Percentiles rank a stretch among this genome's conserved stretches.
These are phyloP conservation scores for Cryphonectria japonica DNA, from an alignment of 2,329 filamentous ascomycete genomes.

Conservation along the genomic window DNA sequence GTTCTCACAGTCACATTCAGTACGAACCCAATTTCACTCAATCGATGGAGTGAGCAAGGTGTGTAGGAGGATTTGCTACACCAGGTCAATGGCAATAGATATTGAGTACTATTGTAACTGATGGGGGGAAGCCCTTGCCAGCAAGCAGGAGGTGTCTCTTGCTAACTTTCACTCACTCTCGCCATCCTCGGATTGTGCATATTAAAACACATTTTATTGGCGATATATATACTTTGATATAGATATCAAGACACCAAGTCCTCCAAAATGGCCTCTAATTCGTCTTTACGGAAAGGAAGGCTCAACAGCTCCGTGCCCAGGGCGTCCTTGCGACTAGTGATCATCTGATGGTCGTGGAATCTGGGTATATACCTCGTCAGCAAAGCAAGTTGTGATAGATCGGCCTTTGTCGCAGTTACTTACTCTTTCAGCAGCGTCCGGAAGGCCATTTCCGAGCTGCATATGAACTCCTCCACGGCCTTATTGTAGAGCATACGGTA, in stretches of 20 bases:
- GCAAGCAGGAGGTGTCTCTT: neutral
- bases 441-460: slow-evolving; percentile 94
- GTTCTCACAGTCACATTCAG: no score
- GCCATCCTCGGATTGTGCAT: neutral
- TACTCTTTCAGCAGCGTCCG: slow-evolving; percentile 91
- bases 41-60: no score
- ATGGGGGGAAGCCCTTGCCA: neutral
- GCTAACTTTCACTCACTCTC: neutral
- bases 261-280: slow-evolving; percentile 86
- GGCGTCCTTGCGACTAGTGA: slow-evolving; percentile 83
- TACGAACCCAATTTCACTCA: no score
- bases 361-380: slow-evolving; percentile 46
- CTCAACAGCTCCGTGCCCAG: slow-evolving; percentile 84
- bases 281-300: slow-evolving; percentile 83
- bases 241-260: slow-evolving; percentile 57
- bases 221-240: neutral
- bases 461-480: slow-evolving; percentile 95
- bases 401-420: slow-evolving; percentile 36
- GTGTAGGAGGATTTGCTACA: neutral
- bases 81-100: neutral
- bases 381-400: neutral
- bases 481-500: slow-evolving; percentile 93
- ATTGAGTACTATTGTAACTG: neutral
- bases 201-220: neutral
- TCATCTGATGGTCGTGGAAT: slow-evolving; percentile 97